phyloP scores from a whole-genome alignment of 768 basidiomycete species.

The Lactifluus rugatus region DNA sequence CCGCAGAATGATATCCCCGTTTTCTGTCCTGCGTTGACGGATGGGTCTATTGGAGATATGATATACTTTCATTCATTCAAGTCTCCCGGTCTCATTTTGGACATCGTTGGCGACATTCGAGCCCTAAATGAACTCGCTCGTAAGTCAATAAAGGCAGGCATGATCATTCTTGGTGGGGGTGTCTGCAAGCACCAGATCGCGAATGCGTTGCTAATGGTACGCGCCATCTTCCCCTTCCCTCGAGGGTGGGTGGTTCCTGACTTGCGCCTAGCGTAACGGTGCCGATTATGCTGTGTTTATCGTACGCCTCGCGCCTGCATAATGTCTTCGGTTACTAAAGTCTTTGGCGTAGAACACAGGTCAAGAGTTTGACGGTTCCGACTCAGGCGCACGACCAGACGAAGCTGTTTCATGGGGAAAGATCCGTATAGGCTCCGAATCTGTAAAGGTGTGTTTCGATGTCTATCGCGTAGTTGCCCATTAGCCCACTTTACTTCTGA shows the following conservation, averaged over 20 bases:
- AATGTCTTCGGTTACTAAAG: not conserved
- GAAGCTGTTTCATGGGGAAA: conserved; percentile 99
- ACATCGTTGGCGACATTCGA: conserved; percentile 93
- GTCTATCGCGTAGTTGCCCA: too few relatives aligned
- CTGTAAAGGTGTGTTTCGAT: conserved; percentile 54
- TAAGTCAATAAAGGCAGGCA: conserved; percentile 86
- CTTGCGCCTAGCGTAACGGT: conserved; percentile 69
- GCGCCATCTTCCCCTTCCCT: conserved; percentile 21
- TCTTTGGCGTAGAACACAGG: conserved; percentile 69
- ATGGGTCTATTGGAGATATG: conserved; percentile 98
- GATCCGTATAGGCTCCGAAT: conserved; percentile 75
- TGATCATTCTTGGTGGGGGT: conserved; percentile 96
- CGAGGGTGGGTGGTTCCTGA: conserved; percentile 13
- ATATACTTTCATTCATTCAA: conserved; percentile 97
- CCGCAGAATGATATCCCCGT: conserved; percentile 93
- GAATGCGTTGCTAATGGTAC: conserved; percentile 98
- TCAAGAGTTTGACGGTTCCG: conserved; percentile 98
- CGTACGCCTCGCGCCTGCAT: conserved; percentile 34
- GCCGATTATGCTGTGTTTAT: conserved; percentile 97
- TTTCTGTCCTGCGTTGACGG: conserved; percentile 96
- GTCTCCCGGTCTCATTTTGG: conserved; percentile 72
- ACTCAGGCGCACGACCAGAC: conserved; percentile 93
- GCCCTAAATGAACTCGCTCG: conserved; percentile 83
- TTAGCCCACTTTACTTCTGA: conserved; percentile 14
- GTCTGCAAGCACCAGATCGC: conserved; percentile 99